Evolutionary conservation across 192 early-diverging fungal genomes (phyloP).

Genomic region (Podila epicladia): DNA sequence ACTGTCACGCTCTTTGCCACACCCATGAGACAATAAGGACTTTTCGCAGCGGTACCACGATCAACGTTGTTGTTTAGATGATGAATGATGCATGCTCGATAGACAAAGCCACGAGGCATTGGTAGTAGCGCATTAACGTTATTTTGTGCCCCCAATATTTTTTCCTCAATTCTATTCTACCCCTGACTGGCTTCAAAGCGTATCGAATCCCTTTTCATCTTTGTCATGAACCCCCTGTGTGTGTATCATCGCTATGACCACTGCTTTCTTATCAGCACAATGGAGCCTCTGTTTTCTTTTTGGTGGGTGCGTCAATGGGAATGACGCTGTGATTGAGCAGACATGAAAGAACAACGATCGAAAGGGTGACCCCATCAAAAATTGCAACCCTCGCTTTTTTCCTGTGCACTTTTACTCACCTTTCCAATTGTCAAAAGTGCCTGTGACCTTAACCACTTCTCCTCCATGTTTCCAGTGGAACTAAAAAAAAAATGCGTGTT

Average conservation of each 20-base stretch:
- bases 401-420: slow-evolving; percentile 5
- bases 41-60: too few relatives aligned
- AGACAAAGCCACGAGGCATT: too few relatives aligned
- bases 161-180: background rate
- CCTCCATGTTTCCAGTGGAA: slow-evolving; percentile 53
- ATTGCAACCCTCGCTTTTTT: background rate
- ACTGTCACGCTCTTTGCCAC: too few relatives aligned
- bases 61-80: too few relatives aligned
- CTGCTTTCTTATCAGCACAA: too few relatives aligned
- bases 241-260: too few relatives aligned
- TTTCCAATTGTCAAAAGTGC: slow-evolving; percentile 53
- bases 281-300: background rate
- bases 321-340: too few relatives aligned
- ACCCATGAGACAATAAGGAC: too few relatives aligned
- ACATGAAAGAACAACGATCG: too few relatives aligned
- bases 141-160: background rate
- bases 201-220: background rate
- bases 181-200: background rate
- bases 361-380: too few relatives aligned
- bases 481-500: slow-evolving; percentile 18
- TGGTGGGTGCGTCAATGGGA: background rate
- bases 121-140: background rate
- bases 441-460: slow-evolving; percentile 50
- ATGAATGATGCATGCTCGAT: too few relatives aligned
- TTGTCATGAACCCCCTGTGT: too few relatives aligned